Base-by-base conservation (phyloP, 1,284 basidiomycete genomes). In the Athelia sp. region DNA sequence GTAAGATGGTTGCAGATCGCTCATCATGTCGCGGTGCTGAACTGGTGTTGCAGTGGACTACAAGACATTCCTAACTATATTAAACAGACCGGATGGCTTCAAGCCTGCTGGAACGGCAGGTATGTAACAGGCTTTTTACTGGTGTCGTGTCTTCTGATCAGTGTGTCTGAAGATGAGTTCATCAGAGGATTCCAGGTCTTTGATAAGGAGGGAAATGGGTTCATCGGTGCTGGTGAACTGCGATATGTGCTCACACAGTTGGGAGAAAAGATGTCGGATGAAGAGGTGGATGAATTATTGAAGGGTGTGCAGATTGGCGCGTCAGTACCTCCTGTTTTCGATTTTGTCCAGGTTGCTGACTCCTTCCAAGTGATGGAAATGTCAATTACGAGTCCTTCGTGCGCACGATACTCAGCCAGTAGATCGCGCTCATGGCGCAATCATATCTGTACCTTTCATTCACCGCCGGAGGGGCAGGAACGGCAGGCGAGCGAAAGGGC, bases 181-280 rank as follows among this genome's bases (percentile, higher is more conserved):
- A 93, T 98, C 62, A 93, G 96, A 50, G 97, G 95, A 9, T 99
- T 99, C 81, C 95, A 98, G 64, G 96, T 99, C 17, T 99, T 99
- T 58, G 96, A 98, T 72, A 98, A 98, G 73, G 94, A 97, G 55
- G 93, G 93, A 40, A 97, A 97, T 61, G 96, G 96, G 0, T 93
- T 89, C 72, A 98, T 98, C 62, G 93, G 93, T 48, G 93, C 89
- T 22, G 94, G 94, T 46, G 84, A 86, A 70, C 78, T 98, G 56
- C 81, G 93, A 68, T 98, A 98, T 67, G 93, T 98, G 36, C 80
- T 98, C 40, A 98, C 95, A 14, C 92, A 93, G 63, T 79, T 98
- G 3, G 95, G 95, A 15, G 95, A 98, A 79, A 97, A 98, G 79
- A 93, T 99, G 88, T 75, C 85, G 18, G 94, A 98, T 64, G 93